A percentile compares a stretch with the other conserved stretches of the same genome.
Evolutionary conservation across 257 asterid species (phyloP).

Genomic region (Rehmannia glutinosa): DNA sequence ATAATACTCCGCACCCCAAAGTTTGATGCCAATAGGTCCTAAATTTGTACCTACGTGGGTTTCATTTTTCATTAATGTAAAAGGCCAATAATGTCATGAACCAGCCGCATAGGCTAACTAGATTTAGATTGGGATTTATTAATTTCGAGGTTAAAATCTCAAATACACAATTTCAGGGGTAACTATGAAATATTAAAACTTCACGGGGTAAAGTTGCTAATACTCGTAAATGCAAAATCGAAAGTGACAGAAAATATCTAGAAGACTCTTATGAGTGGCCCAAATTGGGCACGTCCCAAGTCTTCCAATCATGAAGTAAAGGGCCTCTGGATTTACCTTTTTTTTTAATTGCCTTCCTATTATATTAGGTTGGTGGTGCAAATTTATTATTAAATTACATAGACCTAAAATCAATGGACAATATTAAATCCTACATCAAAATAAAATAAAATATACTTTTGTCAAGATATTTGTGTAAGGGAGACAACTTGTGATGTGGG

Average conservation of each 20-base stretch:
- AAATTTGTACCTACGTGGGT: no score
- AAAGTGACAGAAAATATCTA: slow-evolving; percentile 49
- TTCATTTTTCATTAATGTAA: no score
- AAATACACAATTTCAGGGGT: neutral
- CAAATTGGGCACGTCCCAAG: slow-evolving; percentile 50
- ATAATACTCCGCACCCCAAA: slow-evolving; percentile 12
- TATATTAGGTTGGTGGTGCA: slow-evolving; percentile 21
- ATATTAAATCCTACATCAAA: slow-evolving; percentile 21
- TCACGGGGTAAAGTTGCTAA: slow-evolving; percentile 8
- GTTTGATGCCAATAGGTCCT: no score
- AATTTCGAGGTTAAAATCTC: neutral
- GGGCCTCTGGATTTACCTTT: slow-evolving; percentile 16
- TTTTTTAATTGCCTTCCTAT: neutral
- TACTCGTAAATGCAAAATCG: neutral
- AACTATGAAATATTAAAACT: neutral
- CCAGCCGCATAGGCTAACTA: neutral
- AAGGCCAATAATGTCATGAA: neutral
- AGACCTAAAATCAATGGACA: slow-evolving; percentile 19
- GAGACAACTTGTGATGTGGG: slow-evolving; percentile 25
- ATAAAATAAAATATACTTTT: slow-evolving; percentile 6
- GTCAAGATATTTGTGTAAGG: slow-evolving; percentile 19
- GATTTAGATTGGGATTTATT: neutral
- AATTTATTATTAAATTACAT: slow-evolving; percentile 4
- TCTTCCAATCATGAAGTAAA: slow-evolving; percentile 28
- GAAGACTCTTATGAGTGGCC: slow-evolving; percentile 39